Evolutionary conservation across 495 filamentous ascomycete species (phyloP).

Genomic region (Pseudotulostoma volvatum): DNA sequence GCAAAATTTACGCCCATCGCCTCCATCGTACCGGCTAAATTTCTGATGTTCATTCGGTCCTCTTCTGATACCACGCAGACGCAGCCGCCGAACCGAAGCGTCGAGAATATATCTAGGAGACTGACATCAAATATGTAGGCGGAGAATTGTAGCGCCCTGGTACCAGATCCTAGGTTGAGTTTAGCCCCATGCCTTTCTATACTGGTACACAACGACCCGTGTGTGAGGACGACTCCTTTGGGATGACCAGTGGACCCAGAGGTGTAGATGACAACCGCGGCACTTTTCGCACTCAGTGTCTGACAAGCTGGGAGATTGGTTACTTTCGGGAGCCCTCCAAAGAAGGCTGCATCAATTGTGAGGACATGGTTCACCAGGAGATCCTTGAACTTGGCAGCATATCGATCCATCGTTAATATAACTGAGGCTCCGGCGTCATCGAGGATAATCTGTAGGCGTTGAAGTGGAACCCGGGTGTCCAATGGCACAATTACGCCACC

Average conservation of each 20-base stretch:
- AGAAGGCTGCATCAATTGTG: conserved; percentile 12
- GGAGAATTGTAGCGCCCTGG: conserved; percentile 10
- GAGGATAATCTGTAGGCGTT: conserved; percentile 30
- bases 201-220: conserved; percentile 59
- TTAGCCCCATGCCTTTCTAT: conserved; percentile 51
- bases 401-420: conserved; percentile 8
- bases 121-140: conserved; percentile 13
- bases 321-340: conserved; percentile 16
- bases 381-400: too few relatives aligned
- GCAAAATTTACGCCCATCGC: conserved; percentile 4
- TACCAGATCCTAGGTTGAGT: conserved; percentile 31
- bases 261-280: conserved; percentile 40
- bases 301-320: not conserved
- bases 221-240: conserved; percentile 62
- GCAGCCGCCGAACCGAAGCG: conserved; percentile 11
- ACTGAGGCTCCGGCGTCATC: conserved; percentile 17
- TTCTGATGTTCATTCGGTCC: conserved; percentile 7
- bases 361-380: conserved; percentile 11
- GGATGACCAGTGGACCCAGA: conserved; percentile 70
- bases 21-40: conserved; percentile 3
- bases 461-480: conserved; percentile 32
- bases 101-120: conserved; percentile 8
- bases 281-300: conserved; percentile 1
- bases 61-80: conserved; percentile 14
- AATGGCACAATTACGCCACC: conserved; percentile 35